Evolutionary conservation across 768 basidiomycete species (phyloP).

Genomic region (Russula virescens): DNA sequence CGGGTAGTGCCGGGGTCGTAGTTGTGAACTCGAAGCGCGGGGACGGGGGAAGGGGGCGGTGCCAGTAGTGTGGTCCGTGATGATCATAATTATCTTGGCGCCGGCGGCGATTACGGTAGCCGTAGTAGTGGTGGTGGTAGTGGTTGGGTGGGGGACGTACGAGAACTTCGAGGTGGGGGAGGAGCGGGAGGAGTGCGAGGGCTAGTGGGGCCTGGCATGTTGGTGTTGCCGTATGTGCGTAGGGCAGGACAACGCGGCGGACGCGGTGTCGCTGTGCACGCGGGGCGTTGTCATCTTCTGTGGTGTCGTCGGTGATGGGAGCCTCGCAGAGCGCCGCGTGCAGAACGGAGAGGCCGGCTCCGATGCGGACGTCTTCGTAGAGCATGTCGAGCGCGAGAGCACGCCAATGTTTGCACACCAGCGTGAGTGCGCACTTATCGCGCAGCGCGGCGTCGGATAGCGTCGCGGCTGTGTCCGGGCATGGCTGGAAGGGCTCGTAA

Average conservation of each 20-base stretch:
- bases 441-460: conserved; percentile 3
- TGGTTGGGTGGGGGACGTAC: conserved; percentile 12
- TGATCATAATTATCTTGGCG: not conserved
- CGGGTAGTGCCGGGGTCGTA: not conserved
- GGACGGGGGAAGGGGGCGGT: too few relatives aligned
- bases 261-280: conserved; percentile 4
- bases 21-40: conserved; percentile 14
- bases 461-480: not conserved
- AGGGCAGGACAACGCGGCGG: conserved; percentile 22
- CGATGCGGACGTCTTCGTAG: conserved; percentile 23
- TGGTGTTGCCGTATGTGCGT: conserved; percentile 11
- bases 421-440: conserved; percentile 13
- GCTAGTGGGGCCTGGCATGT: conserved; percentile 5
- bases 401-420: conserved; percentile 21
- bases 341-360: conserved; percentile 13
- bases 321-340: not conserved
- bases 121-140: not conserved
- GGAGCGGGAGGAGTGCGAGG: conserved; percentile 11
- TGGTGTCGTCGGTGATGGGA: too few relatives aligned
- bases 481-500: conserved; percentile 15
- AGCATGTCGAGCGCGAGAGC: conserved; percentile 13
- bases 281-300: not conserved
- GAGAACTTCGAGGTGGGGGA: conserved; percentile 20
- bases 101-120: too few relatives aligned
- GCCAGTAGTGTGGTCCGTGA: not conserved